A percentile compares a stretch with the other conserved stretches of the same genome.
Conservation (phyloP, 495 filamentous ascomycete genomes). For the Neurospora pannonica region DNA sequence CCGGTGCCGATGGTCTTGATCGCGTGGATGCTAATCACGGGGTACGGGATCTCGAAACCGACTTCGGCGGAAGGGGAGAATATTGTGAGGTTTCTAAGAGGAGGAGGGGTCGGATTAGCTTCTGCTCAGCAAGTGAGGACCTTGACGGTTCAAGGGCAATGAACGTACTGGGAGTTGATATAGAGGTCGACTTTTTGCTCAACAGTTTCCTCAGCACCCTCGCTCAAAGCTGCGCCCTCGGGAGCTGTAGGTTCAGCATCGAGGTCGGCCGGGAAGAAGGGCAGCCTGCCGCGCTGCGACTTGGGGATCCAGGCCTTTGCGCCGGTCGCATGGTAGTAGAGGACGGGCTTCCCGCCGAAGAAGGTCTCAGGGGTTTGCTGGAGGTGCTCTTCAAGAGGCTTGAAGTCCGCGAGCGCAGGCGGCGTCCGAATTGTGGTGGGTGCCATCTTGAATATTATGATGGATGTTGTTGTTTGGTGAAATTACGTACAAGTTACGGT, state of each 20-base stretch:
- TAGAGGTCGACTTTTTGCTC: conserved; percentile 57
- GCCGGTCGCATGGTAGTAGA: conserved; percentile 60
- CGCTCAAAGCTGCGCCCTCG: conserved; percentile 25
- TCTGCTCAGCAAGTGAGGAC: not conserved
- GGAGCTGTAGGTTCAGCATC: conserved; percentile 19
- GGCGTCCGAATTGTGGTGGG: conserved; percentile 31
- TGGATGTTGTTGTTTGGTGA: not conserved
- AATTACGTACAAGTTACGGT: conserved; percentile 1
- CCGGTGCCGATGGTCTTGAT: conserved; percentile 46
- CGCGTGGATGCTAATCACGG: conserved; percentile 79
- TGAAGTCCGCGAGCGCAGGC: conserved; percentile 47
- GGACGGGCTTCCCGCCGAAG: conserved; percentile 65
- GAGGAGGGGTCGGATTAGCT: conserved; percentile 7
- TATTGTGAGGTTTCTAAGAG: conserved; percentile 57
- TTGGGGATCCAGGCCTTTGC: conserved; percentile 49
- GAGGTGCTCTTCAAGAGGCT: conserved; percentile 67
- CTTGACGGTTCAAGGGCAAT: not conserved
- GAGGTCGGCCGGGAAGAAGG: conserved; percentile 39
- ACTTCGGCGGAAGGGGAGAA: conserved; percentile 49
- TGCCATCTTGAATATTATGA: conserved; percentile 19
- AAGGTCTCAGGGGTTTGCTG: conserved; percentile 78
- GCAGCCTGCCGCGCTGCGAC: conserved; percentile 34
- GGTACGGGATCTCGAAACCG: conserved; percentile 80
- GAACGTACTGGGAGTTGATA: conserved; percentile 65
- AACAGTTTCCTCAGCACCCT: conserved; percentile 19